These are phyloP conservation scores for Psilocybe sp. DNA, from an alignment of 768 basidiomycete species.

Conservation along the genomic window DNA sequence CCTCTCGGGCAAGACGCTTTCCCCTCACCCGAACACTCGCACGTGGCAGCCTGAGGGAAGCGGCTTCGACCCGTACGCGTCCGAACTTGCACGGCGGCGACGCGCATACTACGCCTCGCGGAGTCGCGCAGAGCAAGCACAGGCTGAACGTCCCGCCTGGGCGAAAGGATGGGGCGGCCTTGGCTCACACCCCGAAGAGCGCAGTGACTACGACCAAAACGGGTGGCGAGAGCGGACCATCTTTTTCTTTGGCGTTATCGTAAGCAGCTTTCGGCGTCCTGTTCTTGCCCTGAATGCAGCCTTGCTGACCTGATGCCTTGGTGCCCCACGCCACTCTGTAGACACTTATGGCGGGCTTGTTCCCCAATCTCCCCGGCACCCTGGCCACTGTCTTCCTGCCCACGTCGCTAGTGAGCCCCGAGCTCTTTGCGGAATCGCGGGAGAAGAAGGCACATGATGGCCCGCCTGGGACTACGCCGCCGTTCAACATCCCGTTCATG, in stretches of 20 bases:
- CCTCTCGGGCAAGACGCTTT: slow-evolving; percentile 37
- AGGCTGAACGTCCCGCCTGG: slow-evolving; percentile 9
- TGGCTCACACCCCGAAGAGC: slow-evolving; percentile 24
- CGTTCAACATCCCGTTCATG: slow-evolving; percentile 28
- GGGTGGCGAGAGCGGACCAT: slow-evolving; percentile 51
- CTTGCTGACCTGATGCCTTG: neutral
- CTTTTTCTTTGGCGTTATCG: slow-evolving; percentile 45
- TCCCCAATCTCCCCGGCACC: slow-evolving; percentile 26
- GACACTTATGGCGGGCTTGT: slow-evolving; percentile 44
- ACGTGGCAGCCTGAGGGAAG: neutral
- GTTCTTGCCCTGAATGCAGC: neutral
- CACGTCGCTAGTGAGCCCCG: neutral
- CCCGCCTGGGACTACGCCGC: neutral
- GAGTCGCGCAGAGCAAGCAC: slow-evolving; percentile 1
- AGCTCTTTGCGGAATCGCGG: neutral
- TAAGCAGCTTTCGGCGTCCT: slow-evolving; percentile 23
- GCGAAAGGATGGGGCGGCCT: slow-evolving; percentile 10
- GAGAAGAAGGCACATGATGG: neutral
- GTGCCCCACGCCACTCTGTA: slow-evolving; percentile 12
- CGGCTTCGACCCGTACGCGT: slow-evolving; percentile 37
- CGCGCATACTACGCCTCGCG: slow-evolving; percentile 36
- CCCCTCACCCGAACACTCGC: slow-evolving; percentile 19
- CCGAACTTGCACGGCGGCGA: slow-evolving; percentile 51
- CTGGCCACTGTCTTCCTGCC: slow-evolving; percentile 14
- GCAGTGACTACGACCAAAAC: slow-evolving; percentile 32